Evolutionary conservation across 768 basidiomycete genomes (phyloP).

Genomic region (Chiua virens): DNA sequence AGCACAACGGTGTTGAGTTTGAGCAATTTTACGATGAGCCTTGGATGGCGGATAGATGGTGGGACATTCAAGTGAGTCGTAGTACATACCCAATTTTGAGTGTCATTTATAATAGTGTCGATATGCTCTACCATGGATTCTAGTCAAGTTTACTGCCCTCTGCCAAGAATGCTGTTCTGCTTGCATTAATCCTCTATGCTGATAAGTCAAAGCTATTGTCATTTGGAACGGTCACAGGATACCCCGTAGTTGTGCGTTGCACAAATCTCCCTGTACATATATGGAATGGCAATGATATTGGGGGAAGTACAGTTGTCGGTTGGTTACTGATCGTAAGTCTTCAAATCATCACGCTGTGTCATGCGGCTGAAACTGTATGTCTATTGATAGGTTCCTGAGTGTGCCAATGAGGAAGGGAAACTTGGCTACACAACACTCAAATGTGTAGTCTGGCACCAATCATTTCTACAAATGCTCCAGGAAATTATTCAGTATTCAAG

Average conservation of each 20-base stretch:
- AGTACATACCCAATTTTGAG: too few species aligned
- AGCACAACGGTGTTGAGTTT: background rate
- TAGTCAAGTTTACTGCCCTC: background rate
- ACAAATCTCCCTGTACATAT: slow-evolving; percentile 15
- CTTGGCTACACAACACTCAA: slow-evolving; percentile 34
- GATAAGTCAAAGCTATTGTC: slow-evolving; percentile 18
- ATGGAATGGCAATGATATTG: slow-evolving; percentile 10
- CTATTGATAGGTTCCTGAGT: slow-evolving; percentile 34
- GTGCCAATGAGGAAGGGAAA: slow-evolving; percentile 30
- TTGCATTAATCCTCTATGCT: slow-evolving; percentile 17
- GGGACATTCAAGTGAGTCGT: slow-evolving; percentile 10
- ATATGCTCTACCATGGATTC: too few species aligned
- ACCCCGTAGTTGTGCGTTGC: slow-evolving; percentile 14
- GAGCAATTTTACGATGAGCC: slow-evolving; percentile 5
- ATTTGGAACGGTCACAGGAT: slow-evolving; percentile 16
- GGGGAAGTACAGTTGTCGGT: slow-evolving; percentile 12
- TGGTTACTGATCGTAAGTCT: slow-evolving; percentile 19
- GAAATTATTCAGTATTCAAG: slow-evolving; percentile 19
- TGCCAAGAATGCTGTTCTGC: background rate
- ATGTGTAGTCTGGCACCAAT: slow-evolving; percentile 37
- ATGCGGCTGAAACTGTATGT: too few species aligned
- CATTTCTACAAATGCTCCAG: slow-evolving; percentile 32
- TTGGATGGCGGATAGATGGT: slow-evolving; percentile 11
- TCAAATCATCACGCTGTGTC: too few species aligned
- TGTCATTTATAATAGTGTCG: too few species aligned